phyloP scores from a whole-genome alignment of 768 basidiomycete species.

The Xerocomellus chrysenteron region DNA sequence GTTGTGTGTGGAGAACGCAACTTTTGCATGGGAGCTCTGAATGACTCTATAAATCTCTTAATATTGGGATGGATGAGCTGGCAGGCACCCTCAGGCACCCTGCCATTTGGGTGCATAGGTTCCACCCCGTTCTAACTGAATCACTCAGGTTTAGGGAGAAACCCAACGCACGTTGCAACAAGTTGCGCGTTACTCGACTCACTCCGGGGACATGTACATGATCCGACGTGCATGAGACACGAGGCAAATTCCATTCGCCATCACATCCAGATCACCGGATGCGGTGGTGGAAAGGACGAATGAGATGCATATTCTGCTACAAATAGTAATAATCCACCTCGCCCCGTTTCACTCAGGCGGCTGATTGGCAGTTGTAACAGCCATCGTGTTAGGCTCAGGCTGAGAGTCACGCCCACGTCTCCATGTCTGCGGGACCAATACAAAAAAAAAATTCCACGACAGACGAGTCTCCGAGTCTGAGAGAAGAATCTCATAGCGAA shows the following conservation, averaged over 20 bases:
- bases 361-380: neutral
- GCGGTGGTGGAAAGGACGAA: neutral
- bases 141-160: neutral
- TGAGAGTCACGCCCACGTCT: neutral
- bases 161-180: no score
- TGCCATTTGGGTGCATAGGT: neutral
- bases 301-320: neutral
- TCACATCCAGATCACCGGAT: neutral
- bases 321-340: neutral
- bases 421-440: neutral
- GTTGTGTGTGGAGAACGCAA: neutral
- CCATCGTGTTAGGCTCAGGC: neutral
- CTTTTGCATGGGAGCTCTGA: neutral
- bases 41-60: neutral
- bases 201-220: neutral
- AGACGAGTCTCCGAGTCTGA: neutral
- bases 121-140: neutral
- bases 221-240: neutral
- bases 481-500: neutral
- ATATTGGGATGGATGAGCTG: no score
- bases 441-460: neutral
- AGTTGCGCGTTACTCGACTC: neutral
- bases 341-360: neutral
- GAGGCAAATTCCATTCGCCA: neutral
- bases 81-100: no score